These are phyloP conservation scores for Pouteria campechiana DNA, from an alignment of 179 eudicot genomes.

Conservation along the genomic window DNA sequence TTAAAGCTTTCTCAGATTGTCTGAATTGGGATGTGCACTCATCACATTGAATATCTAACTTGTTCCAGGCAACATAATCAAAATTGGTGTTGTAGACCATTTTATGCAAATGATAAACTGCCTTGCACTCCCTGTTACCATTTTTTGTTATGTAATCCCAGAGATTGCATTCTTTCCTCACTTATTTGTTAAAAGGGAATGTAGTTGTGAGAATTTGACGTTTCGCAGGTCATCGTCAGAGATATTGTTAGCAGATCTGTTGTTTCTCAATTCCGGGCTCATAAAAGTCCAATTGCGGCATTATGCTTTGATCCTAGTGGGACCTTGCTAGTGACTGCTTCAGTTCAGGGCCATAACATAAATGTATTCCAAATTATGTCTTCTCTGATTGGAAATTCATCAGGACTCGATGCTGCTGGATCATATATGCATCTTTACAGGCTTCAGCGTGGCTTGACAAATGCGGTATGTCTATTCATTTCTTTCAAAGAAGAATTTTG, in stretches of 20 bases:
- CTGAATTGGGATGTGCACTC: too few species aligned
- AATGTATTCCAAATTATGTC: conserved; percentile 72
- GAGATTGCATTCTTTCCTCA: too few species aligned
- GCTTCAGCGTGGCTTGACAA: conserved; percentile 90
- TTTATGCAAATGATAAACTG: too few species aligned
- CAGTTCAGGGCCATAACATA: conserved; percentile 79
- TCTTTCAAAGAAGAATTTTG: too few species aligned
- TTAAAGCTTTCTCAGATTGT: too few species aligned
- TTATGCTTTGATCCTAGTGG: conserved; percentile 90
- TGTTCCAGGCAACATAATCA: too few species aligned
- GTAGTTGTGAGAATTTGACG: neutral
- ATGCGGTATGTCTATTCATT: conserved; percentile 51
- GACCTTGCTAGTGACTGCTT: conserved; percentile 71
- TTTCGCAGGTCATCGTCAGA: conserved; percentile 63
- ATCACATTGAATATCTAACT: too few species aligned
- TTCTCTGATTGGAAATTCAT: conserved; percentile 19
- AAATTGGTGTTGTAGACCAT: too few species aligned
- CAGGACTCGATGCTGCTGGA: conserved; percentile 28
- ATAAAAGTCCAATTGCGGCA: conserved; percentile 68
- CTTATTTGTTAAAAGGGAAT: too few species aligned
- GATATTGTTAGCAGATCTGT: conserved; percentile 60
- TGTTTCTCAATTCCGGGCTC: conserved; percentile 77
- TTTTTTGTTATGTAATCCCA: too few species aligned
- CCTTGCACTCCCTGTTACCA: too few species aligned
- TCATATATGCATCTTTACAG: conserved; percentile 66